Conservation (phyloP, 2,329 filamentous ascomycete species). For the Rhytidhysteron rufulum region DNA sequence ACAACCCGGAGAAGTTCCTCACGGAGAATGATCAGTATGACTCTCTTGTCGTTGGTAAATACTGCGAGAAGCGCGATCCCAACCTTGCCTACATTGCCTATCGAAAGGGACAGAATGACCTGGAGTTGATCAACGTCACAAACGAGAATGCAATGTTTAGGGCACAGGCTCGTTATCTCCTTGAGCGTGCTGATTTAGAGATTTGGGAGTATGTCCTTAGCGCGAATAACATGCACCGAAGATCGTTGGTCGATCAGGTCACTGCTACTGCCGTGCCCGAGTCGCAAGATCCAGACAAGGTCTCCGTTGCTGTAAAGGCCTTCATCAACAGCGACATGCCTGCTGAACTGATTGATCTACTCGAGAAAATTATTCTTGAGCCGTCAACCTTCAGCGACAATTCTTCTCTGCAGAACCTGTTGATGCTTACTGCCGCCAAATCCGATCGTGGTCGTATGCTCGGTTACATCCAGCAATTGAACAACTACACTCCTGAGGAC, state of each 20-base stretch:
- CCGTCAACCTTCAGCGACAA: conserved; percentile 99
- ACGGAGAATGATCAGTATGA: conserved; percentile 98
- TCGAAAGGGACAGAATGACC: conserved; percentile 92
- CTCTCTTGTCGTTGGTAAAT: conserved; percentile 86
- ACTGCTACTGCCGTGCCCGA: conserved; percentile 93
- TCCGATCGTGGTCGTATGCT: conserved; percentile 92
- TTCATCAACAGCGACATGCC: conserved; percentile 91
- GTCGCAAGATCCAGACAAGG: conserved; percentile 87
- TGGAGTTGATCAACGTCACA: conserved; percentile 95
- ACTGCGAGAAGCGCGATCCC: conserved; percentile 97
- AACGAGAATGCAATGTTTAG: conserved; percentile 99
- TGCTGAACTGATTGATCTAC: conserved; percentile 88
- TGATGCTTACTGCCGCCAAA: conserved; percentile 95
- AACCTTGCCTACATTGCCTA: conserved; percentile 95
- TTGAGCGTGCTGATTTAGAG: conserved; percentile 84
- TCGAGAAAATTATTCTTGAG: conserved; percentile 99
- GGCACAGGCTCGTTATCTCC: conserved; percentile 89
- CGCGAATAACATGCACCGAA: conserved; percentile 91
- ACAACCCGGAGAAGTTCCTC: conserved; percentile 94
- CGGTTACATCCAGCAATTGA: conserved; percentile 91
- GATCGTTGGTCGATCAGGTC: conserved; percentile 92
- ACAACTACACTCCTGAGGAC: conserved; percentile 85
- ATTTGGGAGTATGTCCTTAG: conserved; percentile 94
- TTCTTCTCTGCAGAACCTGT: conserved; percentile 88
- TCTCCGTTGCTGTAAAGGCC: conserved; percentile 87